A percentile compares a stretch with the other conserved stretches of the same genome.
Evolutionary conservation across 2,329 filamentous ascomycete species (phyloP).

Genomic region (Nannizzia gypsea): DNA sequence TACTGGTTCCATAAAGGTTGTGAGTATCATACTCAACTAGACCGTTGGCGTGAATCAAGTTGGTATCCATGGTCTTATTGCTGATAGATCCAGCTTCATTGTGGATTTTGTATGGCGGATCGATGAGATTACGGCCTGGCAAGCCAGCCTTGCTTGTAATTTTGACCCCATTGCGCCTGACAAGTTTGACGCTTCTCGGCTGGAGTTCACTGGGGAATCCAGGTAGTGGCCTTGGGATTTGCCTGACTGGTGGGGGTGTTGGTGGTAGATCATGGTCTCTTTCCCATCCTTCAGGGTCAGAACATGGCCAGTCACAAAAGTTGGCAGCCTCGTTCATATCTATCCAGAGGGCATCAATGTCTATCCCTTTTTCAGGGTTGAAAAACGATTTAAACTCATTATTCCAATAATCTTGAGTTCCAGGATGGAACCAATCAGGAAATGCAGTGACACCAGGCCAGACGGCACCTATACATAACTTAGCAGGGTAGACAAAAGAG

Average conservation of each 20-base stretch:
- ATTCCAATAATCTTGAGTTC: conserved; percentile 52
- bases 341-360: conserved; percentile 62
- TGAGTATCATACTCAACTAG: conserved; percentile 56
- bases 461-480: conserved; percentile 43
- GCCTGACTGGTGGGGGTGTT: conserved; percentile 45
- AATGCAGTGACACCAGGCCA: conserved; percentile 61
- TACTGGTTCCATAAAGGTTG: conserved; percentile 53
- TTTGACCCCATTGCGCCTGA: conserved; percentile 13
- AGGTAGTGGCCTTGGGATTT: conserved; percentile 48
- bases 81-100: conserved; percentile 40
- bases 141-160: conserved; percentile 41
- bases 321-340: conserved; percentile 46
- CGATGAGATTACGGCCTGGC: conserved; percentile 47
- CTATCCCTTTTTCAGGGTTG: conserved; percentile 46
- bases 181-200: conserved; percentile 26
- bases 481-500: neutral
- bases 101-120: conserved; percentile 49
- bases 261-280: conserved; percentile 37
- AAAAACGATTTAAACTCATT: conserved; percentile 53
- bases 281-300: conserved; percentile 39
- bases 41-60: conserved; percentile 52
- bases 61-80: conserved; percentile 48
- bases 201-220: conserved; percentile 55
- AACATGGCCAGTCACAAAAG: conserved; percentile 40
- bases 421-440: conserved; percentile 58